phyloP scores from a whole-genome alignment of 2,329 filamentous ascomycete genomes.

The Aspergillus japonicus region DNA sequence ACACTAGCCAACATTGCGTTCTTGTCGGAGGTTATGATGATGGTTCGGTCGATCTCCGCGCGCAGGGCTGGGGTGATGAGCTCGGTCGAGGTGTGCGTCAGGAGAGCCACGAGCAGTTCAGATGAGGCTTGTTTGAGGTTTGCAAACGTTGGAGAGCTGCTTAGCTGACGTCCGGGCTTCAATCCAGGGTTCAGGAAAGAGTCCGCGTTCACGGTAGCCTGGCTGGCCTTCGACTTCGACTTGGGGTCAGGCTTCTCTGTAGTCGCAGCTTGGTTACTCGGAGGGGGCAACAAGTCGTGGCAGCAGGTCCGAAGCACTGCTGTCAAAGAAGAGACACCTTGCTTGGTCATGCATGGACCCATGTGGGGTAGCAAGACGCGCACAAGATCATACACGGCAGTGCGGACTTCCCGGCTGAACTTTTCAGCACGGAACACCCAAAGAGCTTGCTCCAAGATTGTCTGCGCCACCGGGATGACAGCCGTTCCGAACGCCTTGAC shows the following conservation, averaged over 20 bases:
- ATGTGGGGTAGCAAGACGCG: constrained; percentile 58
- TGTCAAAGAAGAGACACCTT: constrained; percentile 62
- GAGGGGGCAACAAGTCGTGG: constrained; percentile 63
- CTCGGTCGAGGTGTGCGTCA: constrained; percentile 64
- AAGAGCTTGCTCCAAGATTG: constrained; percentile 67
- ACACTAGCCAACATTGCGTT: constrained; percentile 78
- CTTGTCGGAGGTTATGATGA: constrained; percentile 68
- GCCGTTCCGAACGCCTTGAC: constrained; percentile 58
- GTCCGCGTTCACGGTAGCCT: constrained; percentile 61
- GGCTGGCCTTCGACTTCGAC: constrained; percentile 37
- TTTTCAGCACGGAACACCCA: constrained; percentile 65
- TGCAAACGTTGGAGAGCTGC: constrained; percentile 22
- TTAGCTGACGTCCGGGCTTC: constrained; percentile 25
- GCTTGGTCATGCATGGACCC: constrained; percentile 66
- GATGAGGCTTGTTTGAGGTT: constrained; percentile 58
- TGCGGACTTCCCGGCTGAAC: constrained; percentile 55
- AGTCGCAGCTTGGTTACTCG: constrained; percentile 37
- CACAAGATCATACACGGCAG: constrained; percentile 60
- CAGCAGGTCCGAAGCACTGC: constrained; percentile 68
- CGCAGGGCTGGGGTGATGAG: constrained; percentile 70
- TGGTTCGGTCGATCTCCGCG: constrained; percentile 74
- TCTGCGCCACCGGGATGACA: constrained; percentile 60
- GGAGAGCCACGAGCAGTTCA: constrained; percentile 60
- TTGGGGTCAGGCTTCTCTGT: constrained; percentile 37
- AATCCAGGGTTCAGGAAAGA: constrained; percentile 60